Evolutionary conservation across 2,329 filamentous ascomycete genomes (phyloP), one percentile per base, ranked within the genome.

Genomic region (Metarhizium brunneum): DNA sequence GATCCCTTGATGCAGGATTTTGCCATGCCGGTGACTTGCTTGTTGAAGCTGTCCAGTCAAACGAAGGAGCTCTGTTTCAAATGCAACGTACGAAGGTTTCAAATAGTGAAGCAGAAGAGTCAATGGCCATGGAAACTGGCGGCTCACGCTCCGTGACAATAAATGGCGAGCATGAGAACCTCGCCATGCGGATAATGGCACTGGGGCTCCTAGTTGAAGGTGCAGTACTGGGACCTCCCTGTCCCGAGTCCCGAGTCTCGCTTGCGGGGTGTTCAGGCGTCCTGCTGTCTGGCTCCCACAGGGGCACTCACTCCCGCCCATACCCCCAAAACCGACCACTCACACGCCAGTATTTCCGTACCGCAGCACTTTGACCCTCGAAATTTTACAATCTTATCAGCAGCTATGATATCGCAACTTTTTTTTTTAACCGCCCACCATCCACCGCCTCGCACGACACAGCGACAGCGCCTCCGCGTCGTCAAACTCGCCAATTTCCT

Each of bases 381-480:
- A 55, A 55, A 51, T 52, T 47, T 55, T 55, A 49, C 45, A 54
- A 55, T 55, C 54, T 55, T 55, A 55, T 55, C 54, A 38, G 45
- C 25, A 25, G 25, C 25, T 25, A 47, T 47, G n/a, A 47, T 48
- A 48, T 48, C 45, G 45, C 51, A 47, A 16, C 36, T 18, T 49
- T 55, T 55, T 54, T 54, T 49, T 54, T 50, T 30, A 11, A 35
- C 32, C 45, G 45, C 45, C 45, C 45, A 48, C 45, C 45, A 48
- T 48, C 43, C 45, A 30, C 45, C 45, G 45, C 45, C 45, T 48
- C 14, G 45, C 18, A 47, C 13, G 8, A 8, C 35, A 36, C 35
- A 25, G 25, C 1, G 35, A 36, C 13, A 36, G 35, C 35, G 35
- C 38, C 38, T 45, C 42, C 18, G 42, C 42, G 42, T 25, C 42